Conservation (phyloP, 2,329 filamentous ascomycete species). For the Alternaria hordeiaustralica region DNA sequence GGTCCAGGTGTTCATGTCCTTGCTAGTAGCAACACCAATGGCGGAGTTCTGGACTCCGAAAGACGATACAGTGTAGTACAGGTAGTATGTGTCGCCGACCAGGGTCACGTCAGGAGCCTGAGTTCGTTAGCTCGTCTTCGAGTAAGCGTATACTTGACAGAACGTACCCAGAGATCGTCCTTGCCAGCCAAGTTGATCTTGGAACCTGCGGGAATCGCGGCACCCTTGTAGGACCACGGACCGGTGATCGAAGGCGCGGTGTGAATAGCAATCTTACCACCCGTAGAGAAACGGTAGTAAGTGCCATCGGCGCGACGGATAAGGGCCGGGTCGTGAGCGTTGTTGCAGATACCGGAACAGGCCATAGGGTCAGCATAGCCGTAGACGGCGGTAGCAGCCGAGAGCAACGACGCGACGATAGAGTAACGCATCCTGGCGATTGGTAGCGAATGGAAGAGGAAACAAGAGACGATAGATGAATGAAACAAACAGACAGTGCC, state of each 20-base stretch:
- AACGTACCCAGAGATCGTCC: constrained; percentile 57
- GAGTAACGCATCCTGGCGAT: constrained; percentile 24
- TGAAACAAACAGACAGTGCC: background rate
- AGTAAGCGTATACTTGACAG: background rate
- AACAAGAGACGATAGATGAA: background rate
- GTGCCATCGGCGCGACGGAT: constrained; percentile 57
- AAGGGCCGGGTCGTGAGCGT: constrained; percentile 58
- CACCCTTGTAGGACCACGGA: constrained; percentile 59
- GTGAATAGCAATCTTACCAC: constrained; percentile 57
- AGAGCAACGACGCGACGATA: constrained; percentile 25
- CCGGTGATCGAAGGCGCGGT: constrained; percentile 56
- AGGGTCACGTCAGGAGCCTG: constrained; percentile 69
- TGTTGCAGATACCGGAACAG: constrained; percentile 52
- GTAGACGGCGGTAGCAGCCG: constrained; percentile 23
- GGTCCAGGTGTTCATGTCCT: constrained; percentile 63
- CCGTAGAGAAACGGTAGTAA: constrained; percentile 63
- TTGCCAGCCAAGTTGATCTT: constrained; percentile 56
- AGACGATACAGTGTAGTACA: constrained; percentile 71
- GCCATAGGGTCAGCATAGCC: constrained; percentile 50
- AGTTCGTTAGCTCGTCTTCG: background rate
- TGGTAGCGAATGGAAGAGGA: background rate
- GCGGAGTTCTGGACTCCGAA: constrained; percentile 68
- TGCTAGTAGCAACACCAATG: constrained; percentile 65
- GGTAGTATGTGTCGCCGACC: constrained; percentile 65
- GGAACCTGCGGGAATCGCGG: constrained; percentile 55